These are phyloP conservation scores for Suillus fuscotomentosus DNA, from an alignment of 768 basidiomycete species.

Conservation along the genomic window DNA sequence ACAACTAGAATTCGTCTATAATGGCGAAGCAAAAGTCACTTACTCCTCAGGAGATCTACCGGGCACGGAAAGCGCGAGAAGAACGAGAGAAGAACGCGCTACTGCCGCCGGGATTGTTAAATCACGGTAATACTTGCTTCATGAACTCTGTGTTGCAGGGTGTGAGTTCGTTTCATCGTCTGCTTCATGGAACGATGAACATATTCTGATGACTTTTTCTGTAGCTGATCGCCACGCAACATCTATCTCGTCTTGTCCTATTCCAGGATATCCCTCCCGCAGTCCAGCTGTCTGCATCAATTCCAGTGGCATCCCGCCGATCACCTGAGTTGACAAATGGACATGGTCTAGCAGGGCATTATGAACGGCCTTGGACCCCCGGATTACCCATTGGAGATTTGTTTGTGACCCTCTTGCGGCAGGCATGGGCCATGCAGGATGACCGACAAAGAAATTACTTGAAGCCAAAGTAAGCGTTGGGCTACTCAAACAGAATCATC, in stretches of 20 bases:
- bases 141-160: constrained; percentile 95
- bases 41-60: constrained; percentile 64
- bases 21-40: constrained; percentile 58
- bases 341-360: constrained; percentile 48
- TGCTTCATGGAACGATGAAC: constrained; percentile 11
- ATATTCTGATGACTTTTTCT: not conserved
- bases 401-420: constrained; percentile 57
- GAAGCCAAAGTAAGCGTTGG: constrained; percentile 66
- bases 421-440: constrained; percentile 65
- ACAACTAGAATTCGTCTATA: constrained; percentile 1
- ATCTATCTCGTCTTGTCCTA: constrained; percentile 55
- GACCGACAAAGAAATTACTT: constrained; percentile 48
- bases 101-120: constrained; percentile 72
- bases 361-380: constrained; percentile 53
- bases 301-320: constrained; percentile 43
- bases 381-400: constrained; percentile 71
- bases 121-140: constrained; percentile 91
- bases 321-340: constrained; percentile 71
- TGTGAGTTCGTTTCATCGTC: constrained; percentile 41
- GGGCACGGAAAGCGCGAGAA: constrained; percentile 56
- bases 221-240: constrained; percentile 66
- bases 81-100: constrained; percentile 58
- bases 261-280: constrained; percentile 48
- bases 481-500: not conserved
- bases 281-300: constrained; percentile 39